Percentiles rank a stretch among this genome's conserved stretches.
phyloP scores from a whole-genome alignment of 495 filamentous ascomycete genomes.

The Trichoderma parareesei region DNA sequence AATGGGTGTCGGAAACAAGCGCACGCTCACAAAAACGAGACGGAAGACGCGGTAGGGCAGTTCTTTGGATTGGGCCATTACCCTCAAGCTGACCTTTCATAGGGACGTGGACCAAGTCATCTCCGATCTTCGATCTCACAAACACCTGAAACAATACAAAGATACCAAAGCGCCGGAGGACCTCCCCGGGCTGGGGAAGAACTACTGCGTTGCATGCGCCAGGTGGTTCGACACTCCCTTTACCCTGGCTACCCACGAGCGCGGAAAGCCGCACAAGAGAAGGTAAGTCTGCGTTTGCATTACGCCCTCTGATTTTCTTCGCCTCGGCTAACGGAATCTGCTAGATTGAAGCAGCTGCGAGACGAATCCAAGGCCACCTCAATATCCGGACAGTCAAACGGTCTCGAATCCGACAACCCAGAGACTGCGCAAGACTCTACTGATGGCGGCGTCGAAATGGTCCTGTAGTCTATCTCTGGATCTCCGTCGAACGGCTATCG shows the following conservation, averaged over 20 bases:
- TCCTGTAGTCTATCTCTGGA: neutral
- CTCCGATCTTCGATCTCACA: neutral
- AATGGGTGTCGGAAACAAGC: conserved; percentile 6
- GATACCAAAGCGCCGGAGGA: neutral
- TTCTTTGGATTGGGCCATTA: neutral
- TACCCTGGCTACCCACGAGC: neutral
- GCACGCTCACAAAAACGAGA: neutral
- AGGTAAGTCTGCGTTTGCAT: neutral
- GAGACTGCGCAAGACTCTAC: neutral
- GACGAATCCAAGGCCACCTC: neutral
- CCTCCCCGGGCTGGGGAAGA: neutral
- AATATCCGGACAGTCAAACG: neutral
- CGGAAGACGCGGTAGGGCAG: neutral
- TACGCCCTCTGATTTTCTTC: neutral
- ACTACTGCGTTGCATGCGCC: neutral
- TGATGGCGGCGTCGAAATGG: neutral
- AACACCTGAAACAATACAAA: neutral
- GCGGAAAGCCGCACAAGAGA: neutral
- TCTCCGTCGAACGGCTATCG: neutral
- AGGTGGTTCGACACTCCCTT: neutral
- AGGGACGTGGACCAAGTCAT: neutral
- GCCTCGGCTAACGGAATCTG: neutral
- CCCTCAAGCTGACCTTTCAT: neutral
- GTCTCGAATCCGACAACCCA: neutral
- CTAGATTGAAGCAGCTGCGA: neutral